Evolutionary conservation across 768 basidiomycete genomes (phyloP).

Genomic region (Tephrocybe sp.): DNA sequence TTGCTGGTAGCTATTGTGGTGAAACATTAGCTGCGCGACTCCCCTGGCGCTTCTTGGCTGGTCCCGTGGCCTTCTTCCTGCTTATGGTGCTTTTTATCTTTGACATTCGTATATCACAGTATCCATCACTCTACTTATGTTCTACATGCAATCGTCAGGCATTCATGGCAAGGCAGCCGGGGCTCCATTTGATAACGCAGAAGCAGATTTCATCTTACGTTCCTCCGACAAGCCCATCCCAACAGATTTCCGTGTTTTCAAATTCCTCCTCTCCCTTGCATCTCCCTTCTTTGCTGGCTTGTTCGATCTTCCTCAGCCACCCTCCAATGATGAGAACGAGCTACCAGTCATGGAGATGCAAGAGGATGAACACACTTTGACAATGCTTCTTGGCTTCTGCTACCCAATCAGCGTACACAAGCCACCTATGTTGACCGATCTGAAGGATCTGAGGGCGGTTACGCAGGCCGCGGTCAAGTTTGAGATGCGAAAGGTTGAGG

Average conservation of each 20-base stretch:
- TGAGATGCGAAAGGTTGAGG: constrained; percentile 46
- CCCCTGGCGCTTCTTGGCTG: no score
- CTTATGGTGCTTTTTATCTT: no score
- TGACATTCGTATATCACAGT: no score
- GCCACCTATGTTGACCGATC: constrained; percentile 30
- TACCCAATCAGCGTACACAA: constrained; percentile 44
- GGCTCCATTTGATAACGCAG: constrained; percentile 46
- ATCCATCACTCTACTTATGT: no score
- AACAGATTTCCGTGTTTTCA: constrained; percentile 54
- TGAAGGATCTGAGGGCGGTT: constrained; percentile 41
- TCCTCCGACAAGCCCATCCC: constrained; percentile 45
- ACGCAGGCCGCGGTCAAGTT: constrained; percentile 50
- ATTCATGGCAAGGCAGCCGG: constrained; percentile 12
- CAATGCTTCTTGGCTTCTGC: constrained; percentile 44
- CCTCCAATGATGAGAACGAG: constrained; percentile 29
- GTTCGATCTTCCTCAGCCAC: constrained; percentile 52
- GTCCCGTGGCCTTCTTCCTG: no score
- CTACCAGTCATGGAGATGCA: constrained; percentile 47
- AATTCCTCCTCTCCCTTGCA: constrained; percentile 50
- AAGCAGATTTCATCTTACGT: constrained; percentile 54
- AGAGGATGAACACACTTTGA: constrained; percentile 42
- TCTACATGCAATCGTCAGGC: no score
- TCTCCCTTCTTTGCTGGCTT: constrained; percentile 60
- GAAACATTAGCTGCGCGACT: no score
- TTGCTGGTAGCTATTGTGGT: no score